Evolutionary conservation across 306 rosid genomes (phyloP).

Genomic region (Rubus idaeus): DNA sequence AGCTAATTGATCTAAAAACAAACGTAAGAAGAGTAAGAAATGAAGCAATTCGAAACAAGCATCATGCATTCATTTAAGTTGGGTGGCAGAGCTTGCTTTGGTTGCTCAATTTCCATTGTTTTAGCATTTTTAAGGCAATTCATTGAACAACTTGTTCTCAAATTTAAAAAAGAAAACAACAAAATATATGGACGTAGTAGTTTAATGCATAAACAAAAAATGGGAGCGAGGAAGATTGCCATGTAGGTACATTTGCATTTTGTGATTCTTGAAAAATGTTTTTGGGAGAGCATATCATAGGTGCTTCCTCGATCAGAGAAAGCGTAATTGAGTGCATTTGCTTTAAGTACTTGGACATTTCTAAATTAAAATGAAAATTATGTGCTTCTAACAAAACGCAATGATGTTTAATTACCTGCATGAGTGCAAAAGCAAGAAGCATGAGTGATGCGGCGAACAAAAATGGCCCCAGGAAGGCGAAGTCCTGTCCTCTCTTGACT

Average conservation of each 20-base stretch:
- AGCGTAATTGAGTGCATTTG: too few relatives aligned
- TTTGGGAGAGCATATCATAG: neutral
- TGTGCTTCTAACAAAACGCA: neutral
- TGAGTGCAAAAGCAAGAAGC: slow-evolving; percentile 23
- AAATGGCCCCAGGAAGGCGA: slow-evolving; percentile 40
- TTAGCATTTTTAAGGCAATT: neutral
- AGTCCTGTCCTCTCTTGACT: slow-evolving; percentile 34
- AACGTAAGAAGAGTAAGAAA: neutral
- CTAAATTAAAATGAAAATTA: neutral
- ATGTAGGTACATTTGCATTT: neutral
- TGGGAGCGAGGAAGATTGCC: neutral
- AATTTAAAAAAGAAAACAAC: neutral
- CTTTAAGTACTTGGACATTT: neutral
- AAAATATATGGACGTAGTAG: neutral
- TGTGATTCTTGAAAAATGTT: too few relatives aligned
- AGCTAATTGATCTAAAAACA: neutral
- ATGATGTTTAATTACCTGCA: slow-evolving; percentile 26
- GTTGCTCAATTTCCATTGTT: too few relatives aligned
- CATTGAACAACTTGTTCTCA: neutral
- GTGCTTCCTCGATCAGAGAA: neutral
- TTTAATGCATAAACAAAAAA: neutral
- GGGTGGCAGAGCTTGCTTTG: neutral
- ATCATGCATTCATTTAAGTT: neutral
- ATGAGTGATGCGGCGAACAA: slow-evolving; percentile 34
- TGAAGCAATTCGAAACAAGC: neutral